Evolutionary conservation across 345 rosid species (phyloP).

Genomic region (Theobroma cacao): DNA sequence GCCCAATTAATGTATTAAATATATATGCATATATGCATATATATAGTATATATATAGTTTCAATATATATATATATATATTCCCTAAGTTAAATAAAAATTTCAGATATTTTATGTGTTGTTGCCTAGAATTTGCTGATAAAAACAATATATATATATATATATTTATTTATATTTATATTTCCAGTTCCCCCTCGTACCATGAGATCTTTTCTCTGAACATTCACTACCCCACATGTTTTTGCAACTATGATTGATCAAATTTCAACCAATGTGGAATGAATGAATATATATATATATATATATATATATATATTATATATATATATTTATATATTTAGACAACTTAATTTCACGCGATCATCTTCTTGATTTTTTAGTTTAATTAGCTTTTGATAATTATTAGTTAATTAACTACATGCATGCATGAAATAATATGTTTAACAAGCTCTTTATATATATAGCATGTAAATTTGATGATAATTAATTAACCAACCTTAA

Average conservation of each 20-base stretch:
- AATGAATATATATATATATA: not conserved
- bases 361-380: not conserved
- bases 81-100: conserved; percentile 11
- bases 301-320: no score
- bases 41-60: no score
- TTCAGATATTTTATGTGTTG: conserved; percentile 27
- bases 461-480: no score
- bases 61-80: no score
- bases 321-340: not conserved
- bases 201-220: conserved; percentile 27
- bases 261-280: conserved; percentile 9
- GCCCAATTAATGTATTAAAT: conserved; percentile 1
- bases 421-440: no score
- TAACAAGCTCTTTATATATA: no score
- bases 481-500: no score
- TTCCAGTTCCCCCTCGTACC: conserved; percentile 21
- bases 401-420: no score
- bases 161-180: not conserved
- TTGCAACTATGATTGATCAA: conserved; percentile 37
- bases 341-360: not conserved
- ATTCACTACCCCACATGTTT: conserved; percentile 40
- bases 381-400: no score
- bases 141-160: conserved; percentile 17
- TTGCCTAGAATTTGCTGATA: conserved; percentile 15
- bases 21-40: no score